Evolutionary conservation across 371 early-diverging fungal species (phyloP).

Genomic region (Actinomortierella ambigua): DNA sequence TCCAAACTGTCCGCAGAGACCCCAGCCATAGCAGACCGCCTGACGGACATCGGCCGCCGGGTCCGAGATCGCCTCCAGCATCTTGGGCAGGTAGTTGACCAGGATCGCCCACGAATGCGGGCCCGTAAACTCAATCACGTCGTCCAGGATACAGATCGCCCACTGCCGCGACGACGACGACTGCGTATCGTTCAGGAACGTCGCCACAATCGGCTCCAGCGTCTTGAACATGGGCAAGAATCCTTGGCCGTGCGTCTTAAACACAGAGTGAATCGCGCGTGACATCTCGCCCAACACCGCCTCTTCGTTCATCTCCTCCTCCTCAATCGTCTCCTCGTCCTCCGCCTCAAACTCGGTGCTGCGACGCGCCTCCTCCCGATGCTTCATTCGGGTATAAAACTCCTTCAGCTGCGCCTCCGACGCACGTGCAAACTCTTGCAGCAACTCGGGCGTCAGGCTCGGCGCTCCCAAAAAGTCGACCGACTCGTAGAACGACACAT

Average conservation of each 20-base stretch:
- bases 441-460: constrained; percentile 64
- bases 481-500: constrained; percentile 74
- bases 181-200: constrained; percentile 68
- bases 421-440: constrained; percentile 71
- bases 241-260: constrained; percentile 71
- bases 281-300: constrained; percentile 80
- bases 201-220: constrained; percentile 69
- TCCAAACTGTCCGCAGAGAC: constrained; percentile 85
- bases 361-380: constrained; percentile 72
- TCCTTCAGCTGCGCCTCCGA: constrained; percentile 71
- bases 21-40: constrained; percentile 92
- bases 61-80: constrained; percentile 70
- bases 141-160: constrained; percentile 90
- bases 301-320: constrained; percentile 86
- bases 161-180: constrained; percentile 80
- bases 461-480: constrained; percentile 71
- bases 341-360: constrained; percentile 88
- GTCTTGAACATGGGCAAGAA: constrained; percentile 83
- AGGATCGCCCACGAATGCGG: constrained; percentile 77
- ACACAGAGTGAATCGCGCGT: constrained; percentile 73
- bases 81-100: constrained; percentile 69
- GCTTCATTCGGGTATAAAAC: constrained; percentile 70
- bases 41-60: constrained; percentile 82
- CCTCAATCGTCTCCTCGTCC: constrained; percentile 81
- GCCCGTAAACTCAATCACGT: constrained; percentile 88